Conservation (phyloP, 148 eudicot genomes). For the Gaultheria prostrata region DNA sequence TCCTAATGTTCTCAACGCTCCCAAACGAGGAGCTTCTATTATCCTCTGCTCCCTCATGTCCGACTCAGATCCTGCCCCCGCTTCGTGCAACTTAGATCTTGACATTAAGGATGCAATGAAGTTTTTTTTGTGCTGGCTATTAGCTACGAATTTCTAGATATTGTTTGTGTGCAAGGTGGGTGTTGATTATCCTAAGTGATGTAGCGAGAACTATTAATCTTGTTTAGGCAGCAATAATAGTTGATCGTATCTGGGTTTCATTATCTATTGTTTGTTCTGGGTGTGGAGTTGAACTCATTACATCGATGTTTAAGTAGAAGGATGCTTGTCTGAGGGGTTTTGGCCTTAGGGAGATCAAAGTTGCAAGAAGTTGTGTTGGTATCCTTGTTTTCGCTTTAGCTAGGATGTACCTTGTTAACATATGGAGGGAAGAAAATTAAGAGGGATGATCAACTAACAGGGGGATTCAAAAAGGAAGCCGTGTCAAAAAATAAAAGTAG, state of each 20-base stretch:
- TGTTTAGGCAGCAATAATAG: neutral
- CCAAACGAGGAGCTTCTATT: no score
- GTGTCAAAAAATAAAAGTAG: neutral
- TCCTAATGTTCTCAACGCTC: no score
- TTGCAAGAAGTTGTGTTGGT: neutral
- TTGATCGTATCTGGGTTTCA: neutral
- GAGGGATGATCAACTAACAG: neutral
- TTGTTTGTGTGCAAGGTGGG: neutral
- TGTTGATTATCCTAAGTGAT: neutral
- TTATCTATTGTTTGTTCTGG: neutral
- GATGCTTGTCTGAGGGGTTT: neutral
- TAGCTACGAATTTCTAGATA: neutral
- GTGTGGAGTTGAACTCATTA: neutral
- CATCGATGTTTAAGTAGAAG: neutral
- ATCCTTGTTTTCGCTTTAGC: neutral
- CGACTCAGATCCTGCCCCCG: no score
- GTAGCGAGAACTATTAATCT: neutral
- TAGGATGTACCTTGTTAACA: neutral
- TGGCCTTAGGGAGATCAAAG: neutral
- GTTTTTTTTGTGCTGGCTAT: neutral
- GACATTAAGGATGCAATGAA: neutral
- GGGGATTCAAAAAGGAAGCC: neutral
- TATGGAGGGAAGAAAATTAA: no score
- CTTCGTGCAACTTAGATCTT: no score
- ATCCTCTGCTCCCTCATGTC: no score